Evolutionary conservation across 495 filamentous ascomycete species (phyloP).

Genomic region (Filosporella fistucella): DNA sequence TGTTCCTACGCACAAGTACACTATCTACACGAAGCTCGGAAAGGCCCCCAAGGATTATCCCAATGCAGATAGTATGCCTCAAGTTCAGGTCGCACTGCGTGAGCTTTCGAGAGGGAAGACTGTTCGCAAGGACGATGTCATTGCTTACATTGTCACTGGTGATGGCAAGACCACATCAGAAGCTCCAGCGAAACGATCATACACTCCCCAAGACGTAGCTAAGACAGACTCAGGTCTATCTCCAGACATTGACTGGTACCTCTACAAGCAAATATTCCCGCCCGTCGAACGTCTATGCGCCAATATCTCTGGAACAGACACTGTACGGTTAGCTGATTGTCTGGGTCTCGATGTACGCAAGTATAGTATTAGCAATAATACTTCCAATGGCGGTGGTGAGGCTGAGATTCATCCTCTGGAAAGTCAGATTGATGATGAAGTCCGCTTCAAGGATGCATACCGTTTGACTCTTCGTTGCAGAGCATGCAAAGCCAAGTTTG

Average conservation of each 20-base stretch:
- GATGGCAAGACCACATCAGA: conserved; percentile 69
- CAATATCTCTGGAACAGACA: conserved; percentile 87
- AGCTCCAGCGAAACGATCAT: conserved; percentile 78
- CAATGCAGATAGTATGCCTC: conserved; percentile 91
- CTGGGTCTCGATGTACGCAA: conserved; percentile 86
- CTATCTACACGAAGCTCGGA: conserved; percentile 95
- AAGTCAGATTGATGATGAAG: conserved; percentile 83
- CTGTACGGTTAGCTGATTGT: conserved; percentile 83
- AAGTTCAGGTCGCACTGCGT: conserved; percentile 88
- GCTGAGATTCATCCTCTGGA: conserved; percentile 80
- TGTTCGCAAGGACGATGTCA: conserved; percentile 89
- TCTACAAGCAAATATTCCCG: conserved; percentile 97
- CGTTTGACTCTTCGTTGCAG: conserved; percentile 77
- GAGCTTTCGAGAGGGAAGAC: conserved; percentile 83
- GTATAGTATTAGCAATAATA: conserved; percentile 67
- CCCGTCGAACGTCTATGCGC: conserved; percentile 97
- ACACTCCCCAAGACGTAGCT: conserved; percentile 78
- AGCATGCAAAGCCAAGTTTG: conserved; percentile 63
- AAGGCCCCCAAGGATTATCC: conserved; percentile 92
- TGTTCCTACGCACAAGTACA: conserved; percentile 80
- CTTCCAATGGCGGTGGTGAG: conserved; percentile 44
- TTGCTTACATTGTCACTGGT: conserved; percentile 89
- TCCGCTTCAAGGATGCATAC: conserved; percentile 76
- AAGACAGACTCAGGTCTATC: conserved; percentile 68
- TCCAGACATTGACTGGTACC: conserved; percentile 92